Conservation (phyloP, 2,329 filamentous ascomycete species). For the Trichoderma guizhouense region DNA sequence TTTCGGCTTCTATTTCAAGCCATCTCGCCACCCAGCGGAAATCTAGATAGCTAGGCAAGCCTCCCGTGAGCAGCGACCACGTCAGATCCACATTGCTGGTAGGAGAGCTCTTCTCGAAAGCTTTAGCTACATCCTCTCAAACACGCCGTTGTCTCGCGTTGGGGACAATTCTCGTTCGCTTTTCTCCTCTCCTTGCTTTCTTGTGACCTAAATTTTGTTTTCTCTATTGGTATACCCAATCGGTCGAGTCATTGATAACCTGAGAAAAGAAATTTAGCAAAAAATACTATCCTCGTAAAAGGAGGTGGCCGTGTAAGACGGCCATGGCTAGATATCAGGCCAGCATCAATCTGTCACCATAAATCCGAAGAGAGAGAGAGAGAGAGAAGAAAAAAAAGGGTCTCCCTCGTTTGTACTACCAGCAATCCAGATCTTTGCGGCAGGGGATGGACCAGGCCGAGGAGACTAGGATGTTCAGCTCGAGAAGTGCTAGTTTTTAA, state of each 20-base stretch:
- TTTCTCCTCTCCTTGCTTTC: neutral
- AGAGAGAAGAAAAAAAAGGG: neutral
- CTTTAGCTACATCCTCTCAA: slow-evolving; percentile 1
- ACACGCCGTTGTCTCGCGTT: slow-evolving; percentile 5
- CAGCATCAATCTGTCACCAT: neutral
- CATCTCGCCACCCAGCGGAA: neutral
- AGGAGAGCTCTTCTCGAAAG: neutral
- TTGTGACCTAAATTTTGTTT: neutral
- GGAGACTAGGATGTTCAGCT: slow-evolving; percentile 1
- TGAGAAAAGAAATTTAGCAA: neutral
- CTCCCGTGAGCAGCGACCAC: neutral
- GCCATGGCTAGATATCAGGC: neutral
- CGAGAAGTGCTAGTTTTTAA: neutral
- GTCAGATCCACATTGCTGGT: neutral
- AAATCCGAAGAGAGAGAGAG: neutral
- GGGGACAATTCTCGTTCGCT: neutral
- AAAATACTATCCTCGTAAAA: neutral
- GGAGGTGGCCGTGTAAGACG: neutral
- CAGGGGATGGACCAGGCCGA: neutral
- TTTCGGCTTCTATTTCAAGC: neutral
- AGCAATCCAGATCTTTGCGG: neutral
- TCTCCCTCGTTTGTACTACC: neutral
- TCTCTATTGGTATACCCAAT: neutral
- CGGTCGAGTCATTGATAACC: neutral
- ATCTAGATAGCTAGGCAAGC: neutral